Percentiles rank a stretch among this genome's conserved stretches.
These are phyloP conservation scores for Globisporangium sylvaticum DNA, from an alignment of 352 stramenopile genomes.

Conservation along the genomic window DNA sequence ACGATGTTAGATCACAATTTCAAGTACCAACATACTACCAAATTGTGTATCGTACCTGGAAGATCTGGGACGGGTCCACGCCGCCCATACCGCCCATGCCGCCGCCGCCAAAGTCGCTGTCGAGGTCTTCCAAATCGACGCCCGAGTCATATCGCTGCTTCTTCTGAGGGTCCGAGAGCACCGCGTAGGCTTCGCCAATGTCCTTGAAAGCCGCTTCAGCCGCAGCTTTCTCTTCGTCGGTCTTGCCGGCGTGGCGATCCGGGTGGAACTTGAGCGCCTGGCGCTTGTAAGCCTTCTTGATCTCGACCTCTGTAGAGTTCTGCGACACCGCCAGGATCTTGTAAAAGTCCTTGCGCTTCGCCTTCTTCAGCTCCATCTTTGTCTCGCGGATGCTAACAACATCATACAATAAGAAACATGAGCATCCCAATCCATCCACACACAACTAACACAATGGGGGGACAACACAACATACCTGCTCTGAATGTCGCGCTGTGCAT, in stretches of 20 bases:
- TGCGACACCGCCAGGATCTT: constrained; percentile 86
- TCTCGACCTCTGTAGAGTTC: constrained; percentile 87
- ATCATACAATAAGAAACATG: neutral
- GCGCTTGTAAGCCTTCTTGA: constrained; percentile 98
- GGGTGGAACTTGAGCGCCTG: constrained; percentile 94
- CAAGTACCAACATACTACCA: too few species aligned
- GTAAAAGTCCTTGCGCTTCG: constrained; percentile 97
- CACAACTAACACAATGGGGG: neutral
- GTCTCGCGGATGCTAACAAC: constrained; percentile 72
- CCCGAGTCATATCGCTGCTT: constrained; percentile 94
- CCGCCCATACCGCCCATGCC: constrained; percentile 82
- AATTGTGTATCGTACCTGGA: too few species aligned
- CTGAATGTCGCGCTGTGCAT: constrained; percentile 77
- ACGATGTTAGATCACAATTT: too few species aligned
- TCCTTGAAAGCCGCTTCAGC: constrained; percentile 95
- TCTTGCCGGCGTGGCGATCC: constrained; percentile 91
- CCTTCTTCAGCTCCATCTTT: constrained; percentile 92
- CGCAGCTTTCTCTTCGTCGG: constrained; percentile 87
- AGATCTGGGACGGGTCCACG: constrained; percentile 81
- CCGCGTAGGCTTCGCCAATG: constrained; percentile 94
- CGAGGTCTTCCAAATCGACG: constrained; percentile 92
- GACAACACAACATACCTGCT: constrained; percentile 24
- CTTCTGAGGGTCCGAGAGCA: constrained; percentile 93
- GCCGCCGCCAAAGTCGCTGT: constrained; percentile 80
- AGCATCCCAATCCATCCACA: neutral